phyloP scores from a whole-genome alignment of 306 rosid genomes.

The Trifolium repens region DNA sequence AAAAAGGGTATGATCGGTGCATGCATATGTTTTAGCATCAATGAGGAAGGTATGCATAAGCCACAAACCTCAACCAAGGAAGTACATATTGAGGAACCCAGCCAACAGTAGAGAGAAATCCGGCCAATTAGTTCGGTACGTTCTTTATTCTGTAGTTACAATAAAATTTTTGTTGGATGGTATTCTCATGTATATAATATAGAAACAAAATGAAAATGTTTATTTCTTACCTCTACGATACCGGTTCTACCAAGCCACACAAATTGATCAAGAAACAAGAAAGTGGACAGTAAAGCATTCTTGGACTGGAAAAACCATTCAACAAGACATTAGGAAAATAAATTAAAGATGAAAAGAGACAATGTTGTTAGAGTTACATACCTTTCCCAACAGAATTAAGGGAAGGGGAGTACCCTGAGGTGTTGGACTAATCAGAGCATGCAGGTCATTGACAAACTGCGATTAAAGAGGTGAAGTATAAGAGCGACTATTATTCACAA shows the following conservation, averaged over 20 bases:
- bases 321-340: constrained; percentile 31
- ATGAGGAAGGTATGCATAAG: constrained; percentile 33
- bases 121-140: constrained; percentile 75
- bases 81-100: constrained; percentile 81
- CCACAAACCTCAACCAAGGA: constrained; percentile 83
- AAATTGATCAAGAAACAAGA: constrained; percentile 94
- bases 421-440: constrained; percentile 81
- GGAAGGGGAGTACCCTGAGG: constrained; percentile 86
- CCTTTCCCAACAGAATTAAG: constrained; percentile 86
- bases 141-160: constrained; percentile 74
- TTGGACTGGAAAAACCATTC: constrained; percentile 64
- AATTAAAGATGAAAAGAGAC: constrained; percentile 9
- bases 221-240: constrained; percentile 62
- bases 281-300: constrained; percentile 86
- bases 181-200: background rate
- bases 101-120: constrained; percentile 91
- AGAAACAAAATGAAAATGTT: constrained; percentile 30
- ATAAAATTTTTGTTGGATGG: constrained; percentile 29
- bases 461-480: constrained; percentile 32
- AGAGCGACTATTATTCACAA: constrained; percentile 14
- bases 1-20: background rate
- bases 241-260: constrained; percentile 95
- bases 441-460: constrained; percentile 95
- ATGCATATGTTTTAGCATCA: background rate
- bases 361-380: constrained; percentile 39